Percentiles rank a stretch among this genome's conserved stretches.
Conservation (phyloP, 305 asterid species). For the Caryopteris hybrid region DNA sequence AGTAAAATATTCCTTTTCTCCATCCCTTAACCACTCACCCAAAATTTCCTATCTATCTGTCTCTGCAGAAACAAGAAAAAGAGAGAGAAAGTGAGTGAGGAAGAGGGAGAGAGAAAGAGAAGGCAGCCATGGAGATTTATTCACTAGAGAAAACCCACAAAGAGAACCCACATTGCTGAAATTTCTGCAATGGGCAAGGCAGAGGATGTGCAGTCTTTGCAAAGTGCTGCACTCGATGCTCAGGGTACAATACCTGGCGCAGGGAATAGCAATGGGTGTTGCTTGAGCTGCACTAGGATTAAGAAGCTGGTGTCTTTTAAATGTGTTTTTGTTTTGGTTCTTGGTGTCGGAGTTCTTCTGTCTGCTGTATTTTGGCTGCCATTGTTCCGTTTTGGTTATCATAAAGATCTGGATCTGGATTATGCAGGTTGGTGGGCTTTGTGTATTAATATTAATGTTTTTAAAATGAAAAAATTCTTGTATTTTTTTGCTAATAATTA, state of each 20-base stretch:
- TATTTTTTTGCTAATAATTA: conserved; percentile 2
- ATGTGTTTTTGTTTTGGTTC: conserved; percentile 61
- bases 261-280: conserved; percentile 36
- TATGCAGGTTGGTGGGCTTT: conserved; percentile 48
- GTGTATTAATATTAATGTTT: not conserved
- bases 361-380: conserved; percentile 86
- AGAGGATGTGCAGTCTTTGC: conserved; percentile 46
- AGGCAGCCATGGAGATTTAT: conserved; percentile 33
- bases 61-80: conserved; percentile 11
- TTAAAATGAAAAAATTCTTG: not conserved
- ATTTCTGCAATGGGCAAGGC: conserved; percentile 68
- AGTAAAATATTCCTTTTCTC: conserved; percentile 28
- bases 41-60: conserved; percentile 18
- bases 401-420: conserved; percentile 75
- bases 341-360: conserved; percentile 62
- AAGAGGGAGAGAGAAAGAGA: not conserved
- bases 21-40: conserved; percentile 39
- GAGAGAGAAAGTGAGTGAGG: too few relatives aligned
- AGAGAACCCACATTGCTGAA: conserved; percentile 52
- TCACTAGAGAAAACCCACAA: conserved; percentile 26
- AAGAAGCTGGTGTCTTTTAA: conserved; percentile 47
- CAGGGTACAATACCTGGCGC: conserved; percentile 38
- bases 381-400: conserved; percentile 48
- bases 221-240: conserved; percentile 48
- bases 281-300: conserved; percentile 42